Evolutionary conservation across 192 early-diverging fungal species (phyloP).

Genomic region (Rhizophagus clarus): DNA sequence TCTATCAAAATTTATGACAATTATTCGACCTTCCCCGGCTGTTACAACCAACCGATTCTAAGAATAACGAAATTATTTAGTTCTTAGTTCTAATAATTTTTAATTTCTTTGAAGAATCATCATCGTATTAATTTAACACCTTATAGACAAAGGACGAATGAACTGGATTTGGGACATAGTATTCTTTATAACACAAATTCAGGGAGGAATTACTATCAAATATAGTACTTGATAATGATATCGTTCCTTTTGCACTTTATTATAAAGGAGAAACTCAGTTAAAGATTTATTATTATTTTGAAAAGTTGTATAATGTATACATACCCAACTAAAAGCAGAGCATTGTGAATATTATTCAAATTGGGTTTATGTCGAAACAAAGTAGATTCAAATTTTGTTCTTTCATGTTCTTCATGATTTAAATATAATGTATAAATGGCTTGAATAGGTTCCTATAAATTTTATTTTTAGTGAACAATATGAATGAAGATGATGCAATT

Average conservation of each 20-base stretch:
- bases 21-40: slow-evolving; percentile 7
- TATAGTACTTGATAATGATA: background rate
- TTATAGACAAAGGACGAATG: slow-evolving; percentile 18
- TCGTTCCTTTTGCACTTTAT: slow-evolving; percentile 6
- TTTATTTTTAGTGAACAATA: background rate
- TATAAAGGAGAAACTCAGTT: too few species aligned
- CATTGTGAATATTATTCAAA: slow-evolving; percentile 1
- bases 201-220: background rate
- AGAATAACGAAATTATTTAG: background rate
- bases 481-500: background rate
- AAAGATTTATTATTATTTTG: too few species aligned
- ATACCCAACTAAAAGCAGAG: slow-evolving; percentile 26
- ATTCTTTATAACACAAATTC: slow-evolving; percentile 15
- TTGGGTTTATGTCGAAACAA: background rate
- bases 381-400: background rate
- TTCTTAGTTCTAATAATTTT: background rate
- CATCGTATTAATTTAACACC: background rate
- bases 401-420: background rate
- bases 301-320: background rate
- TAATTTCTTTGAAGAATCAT: background rate
- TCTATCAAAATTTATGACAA: slow-evolving; percentile 18
- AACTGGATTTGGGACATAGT: slow-evolving; percentile 20
- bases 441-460: slow-evolving; percentile 18
- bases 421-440: slow-evolving; percentile 22
- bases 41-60: slow-evolving; percentile 28